phyloP scores from a whole-genome alignment of 2,329 filamentous ascomycete species.

The Penicillium sp. region DNA sequence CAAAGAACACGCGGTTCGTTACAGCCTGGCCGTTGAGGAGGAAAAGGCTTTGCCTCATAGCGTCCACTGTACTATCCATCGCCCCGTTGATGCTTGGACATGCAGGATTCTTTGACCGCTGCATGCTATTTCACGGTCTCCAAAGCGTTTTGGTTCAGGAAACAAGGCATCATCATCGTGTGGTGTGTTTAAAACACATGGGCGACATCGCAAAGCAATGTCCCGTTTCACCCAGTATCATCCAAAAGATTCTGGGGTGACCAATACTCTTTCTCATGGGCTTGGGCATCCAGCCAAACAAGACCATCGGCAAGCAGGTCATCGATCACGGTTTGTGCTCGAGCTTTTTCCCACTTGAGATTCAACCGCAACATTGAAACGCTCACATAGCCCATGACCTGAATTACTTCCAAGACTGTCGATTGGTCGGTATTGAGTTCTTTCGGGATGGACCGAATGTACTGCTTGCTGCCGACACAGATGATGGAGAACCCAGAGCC shows the following conservation, averaged over 20 bases:
- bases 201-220: background rate
- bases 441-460: slow-evolving; percentile 90
- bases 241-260: slow-evolving; percentile 48
- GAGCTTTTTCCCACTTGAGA: slow-evolving; percentile 76
- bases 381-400: slow-evolving; percentile 85
- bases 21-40: background rate
- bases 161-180: background rate
- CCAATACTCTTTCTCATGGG: slow-evolving; percentile 90
- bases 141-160: background rate
- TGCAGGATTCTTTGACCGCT: no score
- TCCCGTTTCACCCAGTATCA: slow-evolving; percentile 37
- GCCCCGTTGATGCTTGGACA: no score
- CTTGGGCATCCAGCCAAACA: slow-evolving; percentile 90
- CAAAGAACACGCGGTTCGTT: background rate
- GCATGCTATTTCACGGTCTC: background rate
- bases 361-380: slow-evolving; percentile 87
- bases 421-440: slow-evolving; percentile 95
- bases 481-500: slow-evolving; percentile 85
- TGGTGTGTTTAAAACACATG: background rate
- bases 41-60: background rate
- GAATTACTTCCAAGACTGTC: slow-evolving; percentile 84
- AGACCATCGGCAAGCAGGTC: slow-evolving; percentile 85
- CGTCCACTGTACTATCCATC: background rate
- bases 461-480: slow-evolving; percentile 76
- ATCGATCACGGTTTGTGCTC: slow-evolving; percentile 85